Percentiles rank a stretch among this genome's conserved stretches.
phyloP scores from a whole-genome alignment of 192 early-diverging fungal species.

The Coemansia reversa region DNA sequence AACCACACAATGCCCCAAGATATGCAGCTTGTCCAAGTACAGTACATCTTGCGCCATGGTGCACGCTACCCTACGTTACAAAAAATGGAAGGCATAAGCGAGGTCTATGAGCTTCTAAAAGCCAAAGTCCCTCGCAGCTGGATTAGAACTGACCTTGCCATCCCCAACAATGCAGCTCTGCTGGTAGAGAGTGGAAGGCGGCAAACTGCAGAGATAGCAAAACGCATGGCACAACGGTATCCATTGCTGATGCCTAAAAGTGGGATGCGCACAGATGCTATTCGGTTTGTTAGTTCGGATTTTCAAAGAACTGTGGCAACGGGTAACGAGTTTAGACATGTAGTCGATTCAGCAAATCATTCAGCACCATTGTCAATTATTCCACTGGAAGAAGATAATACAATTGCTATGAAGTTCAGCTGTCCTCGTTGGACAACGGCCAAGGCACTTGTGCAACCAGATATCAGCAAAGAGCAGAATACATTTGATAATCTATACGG shows the following conservation, averaged over 20 bases:
- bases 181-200: slow-evolving; percentile 15
- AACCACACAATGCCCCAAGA: not conserved
- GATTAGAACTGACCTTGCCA: slow-evolving; percentile 23
- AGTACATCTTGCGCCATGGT: slow-evolving; percentile 37
- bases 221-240: slow-evolving; percentile 15
- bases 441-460: not conserved
- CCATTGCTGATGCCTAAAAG: slow-evolving; percentile 1
- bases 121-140: slow-evolving; percentile 22
- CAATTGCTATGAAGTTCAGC: slow-evolving; percentile 25
- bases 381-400: slow-evolving; percentile 26
- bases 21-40: slow-evolving; percentile 30
- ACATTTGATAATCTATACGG: slow-evolving; percentile 32
- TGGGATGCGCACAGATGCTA: not conserved
- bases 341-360: slow-evolving; percentile 13
- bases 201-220: slow-evolving; percentile 19
- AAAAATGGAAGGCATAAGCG: slow-evolving; percentile 16
- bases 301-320: slow-evolving; percentile 29
- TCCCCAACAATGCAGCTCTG: slow-evolving; percentile 3
- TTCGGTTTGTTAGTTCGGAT: slow-evolving; percentile 39
- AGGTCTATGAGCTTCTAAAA: slow-evolving; percentile 9
- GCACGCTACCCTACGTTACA: slow-evolving; percentile 26
- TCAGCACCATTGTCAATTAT: slow-evolving; percentile 23
- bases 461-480: not conserved
- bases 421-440: slow-evolving; percentile 30
- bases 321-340: slow-evolving; percentile 21